These are phyloP conservation scores for Saraca asoca DNA, from an alignment of 331 rosid species.

Conservation along the genomic window DNA sequence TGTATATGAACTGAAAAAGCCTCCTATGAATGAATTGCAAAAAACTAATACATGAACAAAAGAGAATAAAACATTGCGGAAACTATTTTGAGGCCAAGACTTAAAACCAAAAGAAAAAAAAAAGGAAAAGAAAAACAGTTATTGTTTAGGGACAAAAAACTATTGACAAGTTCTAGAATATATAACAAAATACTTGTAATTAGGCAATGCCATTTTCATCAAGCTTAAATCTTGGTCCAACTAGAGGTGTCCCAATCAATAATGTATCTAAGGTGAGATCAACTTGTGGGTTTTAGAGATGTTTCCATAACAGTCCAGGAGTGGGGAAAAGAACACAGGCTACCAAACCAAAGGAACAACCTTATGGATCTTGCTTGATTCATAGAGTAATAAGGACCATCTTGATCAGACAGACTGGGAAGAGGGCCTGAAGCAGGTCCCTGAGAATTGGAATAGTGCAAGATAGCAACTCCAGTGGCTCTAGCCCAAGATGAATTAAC, in stretches of 20 bases:
- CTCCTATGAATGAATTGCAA: slow-evolving; percentile 1
- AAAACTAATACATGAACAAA: slow-evolving; percentile 11
- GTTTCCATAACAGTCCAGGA: slow-evolving; percentile 5
- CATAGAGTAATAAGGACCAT: slow-evolving; percentile 77
- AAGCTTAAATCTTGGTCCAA: slow-evolving; percentile 20
- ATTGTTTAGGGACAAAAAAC: slow-evolving; percentile 8
- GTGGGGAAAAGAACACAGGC: slow-evolving; percentile 18
- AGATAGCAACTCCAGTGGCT: slow-evolving; percentile 79
- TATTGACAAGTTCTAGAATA: background rate
- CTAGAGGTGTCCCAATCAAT: slow-evolving; percentile 19
- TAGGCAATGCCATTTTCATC: slow-evolving; percentile 3
- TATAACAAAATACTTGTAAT: no score
- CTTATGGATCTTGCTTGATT: slow-evolving; percentile 95
- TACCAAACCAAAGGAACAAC: slow-evolving; percentile 54
- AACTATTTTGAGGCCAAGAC: background rate
- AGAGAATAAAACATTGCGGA: background rate
- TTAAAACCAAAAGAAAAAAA: no score
- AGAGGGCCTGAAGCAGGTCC: slow-evolving; percentile 95
- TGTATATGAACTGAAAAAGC: background rate
- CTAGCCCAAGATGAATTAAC: slow-evolving; percentile 71
- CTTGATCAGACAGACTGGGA: slow-evolving; percentile 72
- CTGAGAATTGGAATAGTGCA: slow-evolving; percentile 81
- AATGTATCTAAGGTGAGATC: slow-evolving; percentile 1
- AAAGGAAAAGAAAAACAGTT: background rate
- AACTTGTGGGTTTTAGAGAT: background rate